These are phyloP conservation scores for Mucor circinelloides DNA, from an alignment of 371 early-diverging fungal species.

Conservation along the genomic window DNA sequence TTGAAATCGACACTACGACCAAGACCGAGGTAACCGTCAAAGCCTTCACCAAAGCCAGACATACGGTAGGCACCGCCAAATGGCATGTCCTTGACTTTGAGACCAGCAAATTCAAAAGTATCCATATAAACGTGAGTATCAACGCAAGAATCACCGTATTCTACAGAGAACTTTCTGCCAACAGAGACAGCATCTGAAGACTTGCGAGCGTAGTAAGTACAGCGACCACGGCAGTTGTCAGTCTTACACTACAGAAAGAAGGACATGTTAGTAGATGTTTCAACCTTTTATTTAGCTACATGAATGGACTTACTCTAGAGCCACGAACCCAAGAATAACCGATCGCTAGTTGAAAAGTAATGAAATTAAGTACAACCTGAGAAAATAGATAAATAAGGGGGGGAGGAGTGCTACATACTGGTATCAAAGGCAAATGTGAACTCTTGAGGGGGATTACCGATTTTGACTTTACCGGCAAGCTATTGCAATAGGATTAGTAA, in stretches of 20 bases:
- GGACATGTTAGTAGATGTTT: background rate
- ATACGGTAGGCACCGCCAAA: constrained; percentile 51
- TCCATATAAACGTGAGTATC: constrained; percentile 46
- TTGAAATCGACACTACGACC: constrained; percentile 45
- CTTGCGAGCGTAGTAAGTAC: constrained; percentile 43
- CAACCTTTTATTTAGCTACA: background rate
- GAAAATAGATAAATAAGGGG: constrained; percentile 10
- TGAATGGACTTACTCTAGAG: constrained; percentile 31
- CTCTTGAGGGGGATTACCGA: constrained; percentile 51
- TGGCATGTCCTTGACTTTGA: constrained; percentile 39
- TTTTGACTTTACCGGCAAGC: constrained; percentile 50
- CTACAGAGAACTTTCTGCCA: constrained; percentile 41
- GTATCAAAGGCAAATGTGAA: constrained; percentile 55
- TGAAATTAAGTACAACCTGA: constrained; percentile 25
- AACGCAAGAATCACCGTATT: constrained; percentile 47
- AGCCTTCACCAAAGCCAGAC: constrained; percentile 47
- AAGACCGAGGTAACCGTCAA: constrained; percentile 53
- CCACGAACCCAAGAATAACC: constrained; percentile 59
- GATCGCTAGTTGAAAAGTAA: constrained; percentile 36
- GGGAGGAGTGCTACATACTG: constrained; percentile 23
- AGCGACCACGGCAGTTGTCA: constrained; percentile 48
- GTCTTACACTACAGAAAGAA: constrained; percentile 40
- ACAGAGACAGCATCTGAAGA: constrained; percentile 33
- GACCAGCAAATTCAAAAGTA: constrained; percentile 41
- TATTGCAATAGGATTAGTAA: constrained; percentile 8